Evolutionary conservation across 78 protist genomes (phyloP), one percentile per base, ranked within the genome.

Genomic region (Neovahlkampfia damariscottae): DNA sequence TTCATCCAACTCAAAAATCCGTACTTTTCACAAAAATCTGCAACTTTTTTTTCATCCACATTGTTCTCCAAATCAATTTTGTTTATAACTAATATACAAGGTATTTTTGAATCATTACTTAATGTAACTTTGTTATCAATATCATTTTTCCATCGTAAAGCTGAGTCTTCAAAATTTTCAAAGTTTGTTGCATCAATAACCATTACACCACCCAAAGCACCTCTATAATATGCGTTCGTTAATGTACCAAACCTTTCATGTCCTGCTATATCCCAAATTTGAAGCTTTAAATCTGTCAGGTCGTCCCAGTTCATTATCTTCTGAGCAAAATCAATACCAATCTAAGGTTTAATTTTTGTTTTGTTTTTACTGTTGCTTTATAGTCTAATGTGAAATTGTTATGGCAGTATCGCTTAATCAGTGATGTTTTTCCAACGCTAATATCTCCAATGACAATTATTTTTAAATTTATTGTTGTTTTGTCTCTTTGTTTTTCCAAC

Each of bases 241-340:
- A 93, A 90, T 38, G 78, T 67, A 30, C 96, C 96, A 41, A 82
- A 93, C 7, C 88, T 30, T 73, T 74, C 84, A 29, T 81, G 86
- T 32, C 76, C 80, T 34, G 75, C 70, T 32, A 83, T 79, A 38
- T 83, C 83, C 95, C 95, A 91, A 32, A 95, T 74, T 78, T 92
- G 98, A 28, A 95, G 62, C 38, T 89, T 78, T 9, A 93, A 84
- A 7, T 78, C 82, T 0, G 83, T 88, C 35, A 86, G 76, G 37
- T 40, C 79, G 37, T 91, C 85, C 89, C 86, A 76, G 29, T 89
- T 37, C 5, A 94, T 41, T 28, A 84, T 86, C 76, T 92, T 94
- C 37, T 89, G 79, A 9, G 94, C 93, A 73, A 94, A 94, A 72
- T 94, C 98, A 28, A 94, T 95, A 28, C 96, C 97, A 59, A 94